Base-by-base conservation (phyloP, 2,329 filamentous ascomycete genomes). In the Pseudonectria foliicola region DNA sequence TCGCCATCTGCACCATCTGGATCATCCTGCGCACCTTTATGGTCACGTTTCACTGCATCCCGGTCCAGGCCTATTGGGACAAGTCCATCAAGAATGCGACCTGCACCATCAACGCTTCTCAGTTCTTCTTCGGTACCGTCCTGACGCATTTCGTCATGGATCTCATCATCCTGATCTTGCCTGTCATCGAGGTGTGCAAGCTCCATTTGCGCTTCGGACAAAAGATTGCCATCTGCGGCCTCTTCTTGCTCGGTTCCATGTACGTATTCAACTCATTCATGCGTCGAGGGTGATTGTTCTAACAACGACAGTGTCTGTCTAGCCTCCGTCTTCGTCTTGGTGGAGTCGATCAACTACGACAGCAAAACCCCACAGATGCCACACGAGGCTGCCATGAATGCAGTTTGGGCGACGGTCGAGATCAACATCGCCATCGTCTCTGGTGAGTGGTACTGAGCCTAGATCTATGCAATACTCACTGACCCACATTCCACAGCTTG, bases 11-110 rank as follows among this genome's bases (percentile, higher is more conserved):
- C 0, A 23, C 34, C 16, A 37, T 50, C 11, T 59, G 56, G 56
- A 40, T 56, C 3, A 45, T 42, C 3, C 37, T 56, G 7, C 36
- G 54, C 10, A 57, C 52, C 1, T 56, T 60, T 33, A 44, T 60
- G 26, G 52, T 51, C 2, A 50, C 57, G 2, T 61, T 62, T 30
- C 53, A 57, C 25, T 62, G 58, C 29, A 28, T 56, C 2, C 60
- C 60, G 0, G 43, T 62, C 0, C 48, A 52, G 11, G 50, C 49
- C 0, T 60, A 56, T 29, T 62, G 59, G 59, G 43, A 54, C 4
- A 43, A 40, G 11, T 37, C 39, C 2, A 50, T 61, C 21, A 25
- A 38, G 7, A 45, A 43, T 6, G 44, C 42, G 0, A 34, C 36
- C 8, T 63, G 59, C 34, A 40, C 33, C 0, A 54, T 61, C 25